Evolutionary conservation across 257 asterid species (phyloP).

Genomic region (Primulina tabacum): DNA sequence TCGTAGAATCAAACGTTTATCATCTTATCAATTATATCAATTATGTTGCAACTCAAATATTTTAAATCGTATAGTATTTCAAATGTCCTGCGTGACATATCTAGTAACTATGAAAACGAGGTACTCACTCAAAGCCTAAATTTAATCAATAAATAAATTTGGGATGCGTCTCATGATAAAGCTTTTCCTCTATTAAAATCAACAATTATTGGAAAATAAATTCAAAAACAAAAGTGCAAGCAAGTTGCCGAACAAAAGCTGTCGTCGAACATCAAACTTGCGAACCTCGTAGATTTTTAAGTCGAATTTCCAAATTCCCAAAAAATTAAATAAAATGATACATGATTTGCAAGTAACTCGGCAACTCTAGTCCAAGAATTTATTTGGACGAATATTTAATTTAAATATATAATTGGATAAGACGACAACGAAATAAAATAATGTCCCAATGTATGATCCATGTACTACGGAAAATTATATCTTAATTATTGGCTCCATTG

Average conservation of each 20-base stretch:
- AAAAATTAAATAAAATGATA: too few relatives aligned
- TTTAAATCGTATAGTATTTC: too few relatives aligned
- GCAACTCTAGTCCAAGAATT: background rate
- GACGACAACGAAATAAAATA: background rate
- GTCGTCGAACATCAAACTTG: background rate
- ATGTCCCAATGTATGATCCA: background rate
- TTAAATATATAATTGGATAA: too few relatives aligned
- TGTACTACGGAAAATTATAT: background rate
- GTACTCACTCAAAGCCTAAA: too few relatives aligned
- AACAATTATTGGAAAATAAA: background rate
- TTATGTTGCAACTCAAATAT: too few relatives aligned
- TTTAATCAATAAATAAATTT: too few relatives aligned
- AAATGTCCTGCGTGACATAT: too few relatives aligned
- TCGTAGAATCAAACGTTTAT: too few relatives aligned
- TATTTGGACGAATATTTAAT: background rate
- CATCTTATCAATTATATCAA: too few relatives aligned
- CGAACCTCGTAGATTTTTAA: background rate
- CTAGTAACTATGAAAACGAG: too few relatives aligned
- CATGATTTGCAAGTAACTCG: background rate
- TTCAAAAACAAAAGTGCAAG: too few relatives aligned
- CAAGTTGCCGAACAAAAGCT: background rate
- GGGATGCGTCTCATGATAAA: too few relatives aligned
- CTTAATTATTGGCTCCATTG: background rate
- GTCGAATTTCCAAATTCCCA: background rate
- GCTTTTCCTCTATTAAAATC: background rate